Evolutionary conservation across 495 filamentous ascomycete genomes (phyloP).

Genomic region (Lasiosphaeria miniovina): DNA sequence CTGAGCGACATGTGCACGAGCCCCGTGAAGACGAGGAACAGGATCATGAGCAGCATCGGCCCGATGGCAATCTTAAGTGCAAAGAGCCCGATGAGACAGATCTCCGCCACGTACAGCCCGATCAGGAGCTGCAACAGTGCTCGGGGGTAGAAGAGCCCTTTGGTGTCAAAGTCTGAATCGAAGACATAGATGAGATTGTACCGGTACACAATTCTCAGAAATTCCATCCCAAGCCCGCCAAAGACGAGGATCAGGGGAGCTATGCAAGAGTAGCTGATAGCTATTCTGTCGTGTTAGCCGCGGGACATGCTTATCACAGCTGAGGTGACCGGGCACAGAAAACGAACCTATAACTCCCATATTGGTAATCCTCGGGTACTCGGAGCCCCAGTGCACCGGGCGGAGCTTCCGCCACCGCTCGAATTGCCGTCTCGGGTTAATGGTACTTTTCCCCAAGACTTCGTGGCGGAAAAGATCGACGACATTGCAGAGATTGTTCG

Average conservation of each 20-base stretch:
- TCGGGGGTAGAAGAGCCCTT: conserved; percentile 73
- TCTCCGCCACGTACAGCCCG: conserved; percentile 74
- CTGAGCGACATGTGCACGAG: conserved; percentile 81
- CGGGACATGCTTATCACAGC: background rate
- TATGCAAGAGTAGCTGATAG: conserved; percentile 83
- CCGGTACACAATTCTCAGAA: conserved; percentile 80
- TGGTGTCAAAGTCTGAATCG: conserved; percentile 74
- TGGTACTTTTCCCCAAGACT: conserved; percentile 62
- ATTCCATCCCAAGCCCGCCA: conserved; percentile 67
- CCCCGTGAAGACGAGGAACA: conserved; percentile 67
- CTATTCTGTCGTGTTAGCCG: conserved; percentile 31
- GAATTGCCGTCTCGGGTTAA: conserved; percentile 74
- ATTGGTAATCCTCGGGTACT: conserved; percentile 68
- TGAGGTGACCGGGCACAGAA: background rate
- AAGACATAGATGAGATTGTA: conserved; percentile 86
- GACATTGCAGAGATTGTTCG: conserved; percentile 59
- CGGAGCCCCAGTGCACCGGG: conserved; percentile 67
- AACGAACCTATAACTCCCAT: conserved; percentile 63
- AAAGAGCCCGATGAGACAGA: conserved; percentile 82
- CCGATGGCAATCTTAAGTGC: conserved; percentile 63
- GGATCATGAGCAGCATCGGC: conserved; percentile 69
- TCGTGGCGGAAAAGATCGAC: conserved; percentile 53
- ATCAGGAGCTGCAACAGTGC: conserved; percentile 80
- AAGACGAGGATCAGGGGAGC: conserved; percentile 87
- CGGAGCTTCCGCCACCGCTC: conserved; percentile 62